Conservation (phyloP, 495 filamentous ascomycete species). For the Hypoxylon perforatum region DNA sequence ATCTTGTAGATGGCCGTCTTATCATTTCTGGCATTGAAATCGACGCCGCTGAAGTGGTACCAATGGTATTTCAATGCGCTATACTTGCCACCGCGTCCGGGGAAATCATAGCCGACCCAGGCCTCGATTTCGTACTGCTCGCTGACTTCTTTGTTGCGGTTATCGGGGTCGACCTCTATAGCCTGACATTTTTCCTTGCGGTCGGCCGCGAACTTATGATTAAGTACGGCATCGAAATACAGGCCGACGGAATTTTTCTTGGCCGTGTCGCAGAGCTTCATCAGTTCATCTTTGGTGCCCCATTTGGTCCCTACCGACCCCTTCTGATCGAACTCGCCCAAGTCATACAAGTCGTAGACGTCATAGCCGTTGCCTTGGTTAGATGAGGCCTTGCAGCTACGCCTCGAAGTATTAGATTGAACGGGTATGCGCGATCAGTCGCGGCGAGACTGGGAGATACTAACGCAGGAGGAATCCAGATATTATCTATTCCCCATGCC, state of each 20-base stretch:
- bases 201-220: conserved; percentile 80
- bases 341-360: conserved; percentile 64
- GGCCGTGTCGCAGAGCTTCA: conserved; percentile 62
- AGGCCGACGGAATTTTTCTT: conserved; percentile 66
- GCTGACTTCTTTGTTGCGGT: conserved; percentile 68
- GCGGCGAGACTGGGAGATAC: background rate
- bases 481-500: conserved; percentile 68
- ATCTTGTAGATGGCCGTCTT: conserved; percentile 76
- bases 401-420: background rate
- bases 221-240: conserved; percentile 81
- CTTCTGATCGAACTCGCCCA: conserved; percentile 1
- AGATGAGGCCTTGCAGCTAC: conserved; percentile 71
- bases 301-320: conserved; percentile 45
- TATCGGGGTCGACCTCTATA: conserved; percentile 57
- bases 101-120: conserved; percentile 76
- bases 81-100: conserved; percentile 67
- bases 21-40: conserved; percentile 69
- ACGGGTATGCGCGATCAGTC: background rate
- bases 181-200: conserved; percentile 67
- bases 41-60: conserved; percentile 77
- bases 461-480: conserved; percentile 61
- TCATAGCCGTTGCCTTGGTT: conserved; percentile 64
- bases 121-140: conserved; percentile 71
- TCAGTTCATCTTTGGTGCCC: conserved; percentile 71
- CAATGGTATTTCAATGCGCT: conserved; percentile 73